Evolutionary conservation across 768 basidiomycete genomes (phyloP), one percentile per base, ranked within the genome.

Genomic region (Lyophyllum atratum): DNA sequence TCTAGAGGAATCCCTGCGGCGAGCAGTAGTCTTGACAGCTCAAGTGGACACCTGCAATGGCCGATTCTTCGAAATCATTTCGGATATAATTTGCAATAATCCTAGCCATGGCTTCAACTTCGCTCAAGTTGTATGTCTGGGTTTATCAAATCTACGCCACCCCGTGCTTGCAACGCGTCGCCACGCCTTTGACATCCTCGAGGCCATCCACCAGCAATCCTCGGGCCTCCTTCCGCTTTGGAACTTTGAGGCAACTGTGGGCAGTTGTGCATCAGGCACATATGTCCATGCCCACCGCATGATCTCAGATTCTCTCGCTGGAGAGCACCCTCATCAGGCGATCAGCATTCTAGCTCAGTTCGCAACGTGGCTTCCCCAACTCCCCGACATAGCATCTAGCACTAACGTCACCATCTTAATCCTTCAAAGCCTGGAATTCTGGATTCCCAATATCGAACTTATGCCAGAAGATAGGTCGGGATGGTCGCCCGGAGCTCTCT

Each of bases 101-200:
- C 76, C 81, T 22, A 70, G 68, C 25, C 89, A 85, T 65, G 76
- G 79, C 47, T 92, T 89, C 68, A 81, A 81, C 4, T 90, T 93
- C 65, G 78, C 85, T 24, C 93, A 96, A 66, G 75, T 85, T 14
- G 80, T 84, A 22, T 93, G 87, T 64, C 77, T 96, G 14, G 90
- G 89, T 2, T 73, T 97, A 19, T 87, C 90, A 19, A 97, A 97
- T 71, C 80, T 98, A 10, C 88, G 90, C 29, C 89, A 95, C 68
- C 81, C 85, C 3, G 77, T 82, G 22, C 60, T 79, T 8, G 73
- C 77, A 19, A 84, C 89, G 46, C 86, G 95, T 11, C 80, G 81
- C n/a, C 82, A 82, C 44, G 89, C 95, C 1, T 90, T 95, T 70
- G 80, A 85, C 61, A 83, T 93, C 64, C 75, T 95, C 19, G 90